Percentiles rank a stretch among this genome's conserved stretches.
These are phyloP conservation scores for Paecilomyces sp. DNA, from an alignment of 2,329 filamentous ascomycete species.

Conservation along the genomic window DNA sequence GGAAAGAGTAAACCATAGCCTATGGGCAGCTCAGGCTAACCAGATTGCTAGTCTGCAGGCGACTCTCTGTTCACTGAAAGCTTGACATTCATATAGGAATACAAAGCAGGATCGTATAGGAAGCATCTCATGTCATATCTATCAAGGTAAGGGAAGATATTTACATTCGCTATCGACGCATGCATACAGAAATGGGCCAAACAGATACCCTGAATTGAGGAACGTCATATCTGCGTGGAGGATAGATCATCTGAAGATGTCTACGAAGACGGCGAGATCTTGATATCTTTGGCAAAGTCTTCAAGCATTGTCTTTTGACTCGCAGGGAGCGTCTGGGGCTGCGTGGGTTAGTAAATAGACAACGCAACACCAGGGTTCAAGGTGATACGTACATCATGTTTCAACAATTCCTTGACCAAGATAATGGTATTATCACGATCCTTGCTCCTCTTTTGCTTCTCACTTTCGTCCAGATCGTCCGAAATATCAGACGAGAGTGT, in stretches of 20 bases:
- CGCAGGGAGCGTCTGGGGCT: conserved; percentile 22
- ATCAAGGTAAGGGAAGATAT: too few relatives aligned
- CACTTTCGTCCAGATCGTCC: conserved; percentile 13
- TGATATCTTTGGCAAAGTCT: conserved; percentile 18
- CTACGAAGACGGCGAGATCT: background rate
- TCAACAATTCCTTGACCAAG: conserved; percentile 31
- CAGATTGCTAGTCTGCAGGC: too few relatives aligned
- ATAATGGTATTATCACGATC: conserved; percentile 36
- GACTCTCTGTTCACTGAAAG: too few relatives aligned
- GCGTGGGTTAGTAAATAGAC: background rate
- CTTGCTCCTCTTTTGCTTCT: conserved; percentile 21
- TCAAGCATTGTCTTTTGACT: conserved; percentile 20
- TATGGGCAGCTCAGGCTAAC: too few relatives aligned
- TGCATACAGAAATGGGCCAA: background rate
- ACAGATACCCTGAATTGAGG: background rate
- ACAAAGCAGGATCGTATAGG: too few relatives aligned
- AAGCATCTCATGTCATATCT: too few relatives aligned
- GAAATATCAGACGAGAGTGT: conserved; percentile 17
- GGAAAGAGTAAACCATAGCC: too few relatives aligned
- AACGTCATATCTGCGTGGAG: background rate
- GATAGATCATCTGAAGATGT: background rate
- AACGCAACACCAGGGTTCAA: background rate
- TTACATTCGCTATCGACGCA: too few relatives aligned
- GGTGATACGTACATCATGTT: conserved; percentile 26
- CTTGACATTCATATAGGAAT: too few relatives aligned